A percentile compares a stretch with the other conserved stretches of the same genome.
These are phyloP conservation scores for Oryza meridionalis DNA, from an alignment of 176 grass and related monocot genomes.

Conservation along the genomic window DNA sequence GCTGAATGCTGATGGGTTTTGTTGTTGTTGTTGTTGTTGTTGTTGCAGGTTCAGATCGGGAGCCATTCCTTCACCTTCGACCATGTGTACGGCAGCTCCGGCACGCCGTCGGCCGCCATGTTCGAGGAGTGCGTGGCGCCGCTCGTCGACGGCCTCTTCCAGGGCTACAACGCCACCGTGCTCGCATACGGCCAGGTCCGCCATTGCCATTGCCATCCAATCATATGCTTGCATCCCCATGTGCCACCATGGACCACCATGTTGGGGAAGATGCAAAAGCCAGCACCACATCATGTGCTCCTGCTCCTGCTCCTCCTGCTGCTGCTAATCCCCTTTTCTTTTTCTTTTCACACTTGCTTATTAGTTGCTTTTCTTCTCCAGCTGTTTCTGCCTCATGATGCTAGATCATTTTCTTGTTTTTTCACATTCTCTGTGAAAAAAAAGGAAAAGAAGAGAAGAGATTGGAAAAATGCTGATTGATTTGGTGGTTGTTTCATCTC, in stretches of 20 bases:
- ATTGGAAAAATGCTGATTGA: conserved; percentile 24
- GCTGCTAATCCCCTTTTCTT: background rate
- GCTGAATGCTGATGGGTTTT: conserved; percentile 20
- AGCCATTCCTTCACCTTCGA: conserved; percentile 97
- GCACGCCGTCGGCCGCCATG: conserved; percentile 71
- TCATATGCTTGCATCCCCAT: conserved; percentile 43
- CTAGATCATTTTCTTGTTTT: conserved; percentile 1
- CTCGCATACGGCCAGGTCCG: conserved; percentile 95
- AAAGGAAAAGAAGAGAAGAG: background rate
- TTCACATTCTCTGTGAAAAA: background rate
- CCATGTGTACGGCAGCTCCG: conserved; percentile 82
- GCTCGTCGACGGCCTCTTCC: conserved; percentile 95
- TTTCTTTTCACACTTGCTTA: background rate
- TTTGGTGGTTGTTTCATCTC: background rate
- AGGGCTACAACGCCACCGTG: conserved; percentile 97
- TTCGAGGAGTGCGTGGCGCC: conserved; percentile 91
- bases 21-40: background rate
- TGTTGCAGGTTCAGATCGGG: conserved; percentile 90
- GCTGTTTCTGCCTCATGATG: conserved; percentile 41
- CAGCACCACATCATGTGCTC: conserved; percentile 51
- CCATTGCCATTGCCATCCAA: conserved; percentile 15
- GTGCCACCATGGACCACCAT: conserved; percentile 65
- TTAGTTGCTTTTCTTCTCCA: conserved; percentile 11
- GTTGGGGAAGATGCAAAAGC: conserved; percentile 50
- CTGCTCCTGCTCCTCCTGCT: background rate